Base-by-base conservation (phyloP, 805 yeast genomes). In the Teunomyces tritomae region DNA sequence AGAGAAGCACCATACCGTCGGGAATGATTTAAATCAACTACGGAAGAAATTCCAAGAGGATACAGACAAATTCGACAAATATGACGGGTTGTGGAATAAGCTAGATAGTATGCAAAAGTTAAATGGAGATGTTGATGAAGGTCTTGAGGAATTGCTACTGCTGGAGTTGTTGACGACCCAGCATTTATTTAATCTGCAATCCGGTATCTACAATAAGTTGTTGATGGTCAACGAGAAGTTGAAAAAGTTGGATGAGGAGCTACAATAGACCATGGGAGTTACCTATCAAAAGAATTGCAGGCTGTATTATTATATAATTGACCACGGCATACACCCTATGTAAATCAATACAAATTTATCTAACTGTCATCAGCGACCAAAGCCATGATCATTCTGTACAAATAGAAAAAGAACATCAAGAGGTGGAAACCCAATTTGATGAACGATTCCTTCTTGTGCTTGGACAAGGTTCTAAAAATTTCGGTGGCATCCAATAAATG, bases 401-500 rank as follows among this genome's bases (percentile, higher is more conserved):
- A 80, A 78, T 90, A 92, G 78, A 80, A 90, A 85, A 94, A 92
- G 81, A 94, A 94, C 86, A 92, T 76, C 62, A 89, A 69, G 60
- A 92, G 78, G 67, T 89, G 92, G 81, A 89, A 90, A 8, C 94
- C 97, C 58, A 94, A 80, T 70, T 92, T 92, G 67, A 88, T 71
- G 65, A 91, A 90, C 51, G 89, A 80, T 72, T 91, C 98, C 68
- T 86, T 87, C 81, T 94, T 92, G 75, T 91, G 96, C 64, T 86
- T 88, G 59, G 89, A 80, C 63, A 92, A 80, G 36, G 97, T 91
- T 76, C 98, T 83, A 74, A 94, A 94, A 61, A 92, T 94, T 70
- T 92, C 97, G 39, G 99, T 92, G 49, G 98, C 98, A 68, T 94
- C 99, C 67, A 91, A 82, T 54, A 88, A 74, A 65, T 92, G 91